Evolutionary conservation across 805 yeast species (phyloP).

Genomic region (Yarrowia sp.): DNA sequence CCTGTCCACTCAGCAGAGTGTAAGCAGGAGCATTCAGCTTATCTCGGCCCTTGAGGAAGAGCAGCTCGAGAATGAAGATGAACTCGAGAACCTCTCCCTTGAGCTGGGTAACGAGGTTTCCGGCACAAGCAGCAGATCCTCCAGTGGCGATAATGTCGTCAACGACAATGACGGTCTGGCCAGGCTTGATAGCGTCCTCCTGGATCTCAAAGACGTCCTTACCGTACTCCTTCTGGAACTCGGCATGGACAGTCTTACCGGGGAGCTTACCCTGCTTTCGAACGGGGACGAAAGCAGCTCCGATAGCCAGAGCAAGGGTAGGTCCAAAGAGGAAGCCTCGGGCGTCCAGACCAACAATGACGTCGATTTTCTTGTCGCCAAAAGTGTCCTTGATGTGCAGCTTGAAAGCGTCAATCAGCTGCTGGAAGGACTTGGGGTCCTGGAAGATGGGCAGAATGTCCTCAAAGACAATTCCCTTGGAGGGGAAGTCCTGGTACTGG

Average conservation of each 20-base stretch:
- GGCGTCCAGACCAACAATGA: slow-evolving; percentile 90
- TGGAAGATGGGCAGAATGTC: slow-evolving; percentile 94
- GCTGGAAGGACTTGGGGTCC: slow-evolving; percentile 74
- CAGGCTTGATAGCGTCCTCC: slow-evolving; percentile 71
- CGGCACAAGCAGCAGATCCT: slow-evolving; percentile 94
- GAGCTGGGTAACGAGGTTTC: slow-evolving; percentile 66
- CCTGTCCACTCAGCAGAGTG: slow-evolving; percentile 82
- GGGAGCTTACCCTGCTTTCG: slow-evolving; percentile 96
- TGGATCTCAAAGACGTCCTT: slow-evolving; percentile 86
- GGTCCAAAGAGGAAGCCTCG: slow-evolving; percentile 98
- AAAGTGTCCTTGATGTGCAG: slow-evolving; percentile 60
- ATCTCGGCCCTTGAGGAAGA: slow-evolving; percentile 90
- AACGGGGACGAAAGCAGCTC: slow-evolving; percentile 90
- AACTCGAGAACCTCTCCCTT: slow-evolving; percentile 76
- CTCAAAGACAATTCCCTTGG: slow-evolving; percentile 89
- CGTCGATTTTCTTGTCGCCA: slow-evolving; percentile 64
- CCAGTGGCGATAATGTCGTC: slow-evolving; percentile 99
- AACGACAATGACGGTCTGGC: slow-evolving; percentile 78
- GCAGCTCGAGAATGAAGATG: slow-evolving; percentile 88
- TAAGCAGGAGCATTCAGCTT: slow-evolving; percentile 82
- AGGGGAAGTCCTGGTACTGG: slow-evolving; percentile 93
- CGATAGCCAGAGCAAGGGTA: slow-evolving; percentile 81
- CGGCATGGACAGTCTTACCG: slow-evolving; percentile 70
- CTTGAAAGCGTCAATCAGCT: slow-evolving; percentile 76
- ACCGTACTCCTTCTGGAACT: slow-evolving; percentile 90